Evolutionary conservation across 139 green algal species (phyloP).

Genomic region (Astrephomene gubernaculifera): DNA sequence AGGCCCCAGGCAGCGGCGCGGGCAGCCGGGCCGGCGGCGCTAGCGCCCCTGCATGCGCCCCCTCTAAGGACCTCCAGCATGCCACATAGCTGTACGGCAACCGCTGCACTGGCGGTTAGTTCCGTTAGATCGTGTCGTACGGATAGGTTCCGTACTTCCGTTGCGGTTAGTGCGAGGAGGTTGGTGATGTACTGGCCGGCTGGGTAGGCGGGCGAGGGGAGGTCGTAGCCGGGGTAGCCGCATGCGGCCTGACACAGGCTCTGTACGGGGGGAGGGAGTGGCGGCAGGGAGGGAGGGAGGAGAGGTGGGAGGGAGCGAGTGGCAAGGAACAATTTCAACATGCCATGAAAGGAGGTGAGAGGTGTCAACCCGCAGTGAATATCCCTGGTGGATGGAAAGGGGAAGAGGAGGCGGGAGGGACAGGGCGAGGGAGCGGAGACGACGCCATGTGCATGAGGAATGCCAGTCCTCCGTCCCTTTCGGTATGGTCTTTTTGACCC

Average conservation of each 20-base stretch:
- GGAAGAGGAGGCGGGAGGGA: too few relatives aligned
- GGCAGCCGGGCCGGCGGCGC: neutral
- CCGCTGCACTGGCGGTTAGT: neutral
- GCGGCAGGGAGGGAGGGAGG: too few relatives aligned
- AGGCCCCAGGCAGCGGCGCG: slow-evolving; percentile 22
- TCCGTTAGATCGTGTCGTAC: slow-evolving; percentile 9
- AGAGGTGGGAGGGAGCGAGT: too few relatives aligned
- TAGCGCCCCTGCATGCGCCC: slow-evolving; percentile 12
- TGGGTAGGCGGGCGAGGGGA: neutral
- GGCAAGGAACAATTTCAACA: too few relatives aligned
- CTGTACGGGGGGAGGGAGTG: too few relatives aligned
- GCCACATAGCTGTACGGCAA: slow-evolving; percentile 50
- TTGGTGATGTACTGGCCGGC: slow-evolving; percentile 37
- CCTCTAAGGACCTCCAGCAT: slow-evolving; percentile 82
- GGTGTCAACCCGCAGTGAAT: neutral
- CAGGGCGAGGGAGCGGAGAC: too few relatives aligned
- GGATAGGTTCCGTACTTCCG: slow-evolving; percentile 47
- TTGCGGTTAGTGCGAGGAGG: slow-evolving; percentile 39
- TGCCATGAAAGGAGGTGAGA: neutral
- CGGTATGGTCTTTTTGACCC: too few relatives aligned
- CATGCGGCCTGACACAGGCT: slow-evolving; percentile 15
- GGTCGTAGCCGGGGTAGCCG: neutral
- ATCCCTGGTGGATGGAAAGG: too few relatives aligned
- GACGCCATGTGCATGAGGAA: too few relatives aligned
- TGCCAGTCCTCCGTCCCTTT: too few relatives aligned